Evolutionary conservation across 352 stramenopile species (phyloP).

Genomic region (Phytophthora capsici): DNA sequence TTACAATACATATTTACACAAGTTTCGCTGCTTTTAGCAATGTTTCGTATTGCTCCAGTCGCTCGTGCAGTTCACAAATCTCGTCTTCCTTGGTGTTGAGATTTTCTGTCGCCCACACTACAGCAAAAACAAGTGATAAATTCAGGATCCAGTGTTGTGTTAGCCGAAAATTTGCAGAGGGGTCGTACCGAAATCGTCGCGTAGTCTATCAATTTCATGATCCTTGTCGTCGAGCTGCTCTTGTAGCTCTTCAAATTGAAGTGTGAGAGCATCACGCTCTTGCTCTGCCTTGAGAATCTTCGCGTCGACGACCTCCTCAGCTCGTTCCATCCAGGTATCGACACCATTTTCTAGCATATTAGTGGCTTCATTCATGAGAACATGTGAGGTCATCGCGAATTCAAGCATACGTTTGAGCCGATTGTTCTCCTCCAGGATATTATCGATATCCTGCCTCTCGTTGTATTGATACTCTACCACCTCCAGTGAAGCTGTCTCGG

Average conservation of each 20-base stretch:
- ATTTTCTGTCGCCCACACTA: slow-evolving; percentile 36
- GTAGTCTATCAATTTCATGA: slow-evolving; percentile 33
- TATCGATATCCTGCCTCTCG: slow-evolving; percentile 5
- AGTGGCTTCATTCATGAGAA: slow-evolving; percentile 36
- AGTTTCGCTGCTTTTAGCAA: slow-evolving; percentile 20
- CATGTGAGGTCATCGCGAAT: slow-evolving; percentile 31
- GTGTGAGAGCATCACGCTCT: slow-evolving; percentile 19
- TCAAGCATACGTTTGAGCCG: slow-evolving; percentile 35
- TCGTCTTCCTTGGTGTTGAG: slow-evolving; percentile 36
- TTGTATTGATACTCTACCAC: slow-evolving; percentile 14
- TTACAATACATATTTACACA: slow-evolving; percentile 27
- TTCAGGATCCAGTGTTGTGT: slow-evolving; percentile 1
- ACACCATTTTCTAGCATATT: slow-evolving; percentile 24
- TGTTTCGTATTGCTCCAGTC: slow-evolving; percentile 26
- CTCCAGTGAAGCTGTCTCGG: slow-evolving; percentile 11
- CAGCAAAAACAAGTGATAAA: slow-evolving; percentile 18
- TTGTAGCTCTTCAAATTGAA: slow-evolving; percentile 29
- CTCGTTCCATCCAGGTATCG: slow-evolving; percentile 23
- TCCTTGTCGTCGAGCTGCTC: slow-evolving; percentile 31
- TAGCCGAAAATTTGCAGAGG: slow-evolving; percentile 16
- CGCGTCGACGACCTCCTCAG: slow-evolving; percentile 24
- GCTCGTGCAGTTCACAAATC: slow-evolving; percentile 37
- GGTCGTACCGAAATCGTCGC: slow-evolving; percentile 29
- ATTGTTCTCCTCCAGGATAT: slow-evolving; percentile 33
- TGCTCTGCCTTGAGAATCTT: slow-evolving; percentile 28